Conservation (phyloP, 169 alveolate genomes). For the Plasmodium cynomolgi region DNA sequence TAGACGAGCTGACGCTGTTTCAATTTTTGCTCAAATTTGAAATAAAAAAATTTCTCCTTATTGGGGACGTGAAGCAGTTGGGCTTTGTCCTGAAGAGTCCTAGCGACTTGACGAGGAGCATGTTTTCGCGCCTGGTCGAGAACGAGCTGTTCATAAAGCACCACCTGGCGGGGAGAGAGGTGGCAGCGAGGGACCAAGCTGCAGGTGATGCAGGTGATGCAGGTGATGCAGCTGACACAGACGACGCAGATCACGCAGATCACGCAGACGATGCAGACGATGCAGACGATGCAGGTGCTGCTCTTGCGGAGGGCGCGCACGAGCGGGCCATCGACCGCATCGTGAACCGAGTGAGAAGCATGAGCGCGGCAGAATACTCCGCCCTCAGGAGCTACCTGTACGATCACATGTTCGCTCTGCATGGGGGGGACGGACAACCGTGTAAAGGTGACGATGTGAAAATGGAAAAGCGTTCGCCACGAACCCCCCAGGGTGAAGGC, state of each 20-base stretch:
- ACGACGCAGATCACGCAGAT: no score
- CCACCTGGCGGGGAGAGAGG: not conserved
- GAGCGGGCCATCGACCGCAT: not conserved
- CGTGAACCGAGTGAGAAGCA: not conserved
- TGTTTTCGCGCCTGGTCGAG: constrained; percentile 65
- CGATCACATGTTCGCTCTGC: constrained; percentile 34
- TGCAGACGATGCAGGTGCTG: no score
- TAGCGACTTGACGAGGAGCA: constrained; percentile 38
- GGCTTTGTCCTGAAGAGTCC: constrained; percentile 39
- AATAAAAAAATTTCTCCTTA: constrained; percentile 27
- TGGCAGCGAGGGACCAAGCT: not conserved
- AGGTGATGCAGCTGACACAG: no score
- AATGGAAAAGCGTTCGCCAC: not conserved
- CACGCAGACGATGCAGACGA: no score
- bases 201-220: not conserved
- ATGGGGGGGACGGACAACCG: not conserved
- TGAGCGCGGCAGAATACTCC: constrained; percentile 7
- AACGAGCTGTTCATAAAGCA: constrained; percentile 30
- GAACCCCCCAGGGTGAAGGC: not conserved
- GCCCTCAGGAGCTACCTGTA: not conserved
- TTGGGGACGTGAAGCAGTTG: constrained; percentile 55
- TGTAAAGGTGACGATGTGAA: not conserved
- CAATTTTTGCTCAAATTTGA: constrained; percentile 21
- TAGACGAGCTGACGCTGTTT: constrained; percentile 39
- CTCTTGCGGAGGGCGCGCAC: no score